These are phyloP conservation scores for Trichoderma semiorbis DNA, from an alignment of 2,329 filamentous ascomycete species.

Conservation along the genomic window DNA sequence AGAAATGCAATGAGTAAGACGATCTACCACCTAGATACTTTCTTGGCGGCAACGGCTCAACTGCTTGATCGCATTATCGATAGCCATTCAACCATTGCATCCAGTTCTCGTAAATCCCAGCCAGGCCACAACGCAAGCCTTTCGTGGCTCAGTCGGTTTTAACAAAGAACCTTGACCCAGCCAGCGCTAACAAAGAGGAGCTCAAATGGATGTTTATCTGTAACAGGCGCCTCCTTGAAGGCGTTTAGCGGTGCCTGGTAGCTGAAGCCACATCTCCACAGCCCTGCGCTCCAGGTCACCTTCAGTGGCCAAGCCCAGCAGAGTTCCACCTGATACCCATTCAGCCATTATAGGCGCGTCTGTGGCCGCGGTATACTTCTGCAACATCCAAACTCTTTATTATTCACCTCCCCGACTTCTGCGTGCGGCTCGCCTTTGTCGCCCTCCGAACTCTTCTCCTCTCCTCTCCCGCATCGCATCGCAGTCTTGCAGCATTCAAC, in stretches of 20 bases:
- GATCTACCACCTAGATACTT: background rate
- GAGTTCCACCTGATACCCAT: background rate
- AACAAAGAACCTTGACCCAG: background rate
- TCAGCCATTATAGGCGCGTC: constrained; percentile 4
- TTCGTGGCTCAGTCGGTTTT: background rate
- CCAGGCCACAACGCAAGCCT: background rate
- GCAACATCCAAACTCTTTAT: constrained; percentile 10
- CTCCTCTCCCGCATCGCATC: background rate
- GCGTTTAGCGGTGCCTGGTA: background rate
- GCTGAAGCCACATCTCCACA: background rate
- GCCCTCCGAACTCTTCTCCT: background rate
- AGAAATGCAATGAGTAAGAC: background rate
- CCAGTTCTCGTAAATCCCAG: background rate
- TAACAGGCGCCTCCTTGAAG: background rate
- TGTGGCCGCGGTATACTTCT: constrained; percentile 15
- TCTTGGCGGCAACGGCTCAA: background rate
- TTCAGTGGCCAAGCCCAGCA: background rate
- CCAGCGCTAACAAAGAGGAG: background rate
- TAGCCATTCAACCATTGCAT: background rate
- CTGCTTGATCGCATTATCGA: background rate
- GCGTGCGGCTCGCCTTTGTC: background rate
- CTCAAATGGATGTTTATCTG: background rate
- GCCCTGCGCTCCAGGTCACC: background rate
- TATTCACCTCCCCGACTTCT: constrained; percentile 4
- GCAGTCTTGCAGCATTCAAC: background rate